phyloP scores from a whole-genome alignment of 2,329 filamentous ascomycete species.

The Colletotrichum acutatum region DNA sequence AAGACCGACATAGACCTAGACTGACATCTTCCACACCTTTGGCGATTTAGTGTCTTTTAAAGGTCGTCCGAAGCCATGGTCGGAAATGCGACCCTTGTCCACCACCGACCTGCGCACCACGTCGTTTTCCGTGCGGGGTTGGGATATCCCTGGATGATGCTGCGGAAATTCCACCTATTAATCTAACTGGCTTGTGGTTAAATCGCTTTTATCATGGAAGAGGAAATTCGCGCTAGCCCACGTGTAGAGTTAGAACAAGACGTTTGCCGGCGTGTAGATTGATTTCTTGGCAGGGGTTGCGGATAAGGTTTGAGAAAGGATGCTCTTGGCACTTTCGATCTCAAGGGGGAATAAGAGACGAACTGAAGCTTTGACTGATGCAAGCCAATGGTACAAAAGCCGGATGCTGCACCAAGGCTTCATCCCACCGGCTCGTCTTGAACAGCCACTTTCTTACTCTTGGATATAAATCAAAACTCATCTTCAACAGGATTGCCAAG shows the following conservation, averaged over 20 bases:
- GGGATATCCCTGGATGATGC: conserved; percentile 17
- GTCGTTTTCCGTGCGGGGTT: conserved; percentile 34
- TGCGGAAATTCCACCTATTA: conserved; percentile 27
- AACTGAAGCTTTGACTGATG: not conserved
- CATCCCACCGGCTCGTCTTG: conserved; percentile 14
- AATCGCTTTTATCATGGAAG: not conserved
- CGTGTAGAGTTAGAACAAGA: not conserved
- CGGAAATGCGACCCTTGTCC: conserved; percentile 22
- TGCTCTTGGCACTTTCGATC: not conserved
- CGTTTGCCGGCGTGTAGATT: not conserved
- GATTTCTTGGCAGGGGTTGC: conserved; percentile 15
- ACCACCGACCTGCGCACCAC: not conserved
- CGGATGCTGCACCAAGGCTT: not conserved
- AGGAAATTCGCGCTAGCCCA: not conserved
- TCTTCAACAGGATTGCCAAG: too few species aligned
- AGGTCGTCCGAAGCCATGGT: not conserved
- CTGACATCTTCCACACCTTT: too few species aligned
- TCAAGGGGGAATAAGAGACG: not conserved
- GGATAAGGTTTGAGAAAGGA: conserved; percentile 22
- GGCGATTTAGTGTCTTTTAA: conserved; percentile 10
- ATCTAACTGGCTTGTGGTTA: not conserved
- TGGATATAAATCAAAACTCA: too few species aligned
- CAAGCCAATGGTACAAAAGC: conserved; percentile 2
- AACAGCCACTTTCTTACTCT: not conserved
- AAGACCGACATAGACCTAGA: not conserved